Base-by-base conservation (phyloP, 306 rosid genomes). In the Gillenia trifoliata region DNA sequence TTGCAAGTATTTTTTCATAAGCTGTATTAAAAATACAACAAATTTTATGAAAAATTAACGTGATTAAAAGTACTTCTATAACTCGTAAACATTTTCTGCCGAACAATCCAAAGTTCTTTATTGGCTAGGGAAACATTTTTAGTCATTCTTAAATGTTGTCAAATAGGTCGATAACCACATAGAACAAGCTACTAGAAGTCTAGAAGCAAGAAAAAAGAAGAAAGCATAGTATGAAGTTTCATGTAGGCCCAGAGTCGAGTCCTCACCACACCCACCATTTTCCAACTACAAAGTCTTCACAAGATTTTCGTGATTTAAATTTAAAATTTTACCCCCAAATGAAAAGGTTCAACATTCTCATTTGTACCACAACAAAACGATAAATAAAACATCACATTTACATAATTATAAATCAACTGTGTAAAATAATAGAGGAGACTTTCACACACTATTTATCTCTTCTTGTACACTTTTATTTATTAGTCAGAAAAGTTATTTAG, bases 361-460 rank as follows among this genome's bases (percentile, higher is more conserved):
- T 55, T 25, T 22, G 13, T 59, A 4, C 63, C 47, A 59, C 52
- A 77, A 59, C 52, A 77, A 16, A 72, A 63, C 85, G 86, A 87
- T 83, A 78, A 77, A 87, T 83, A 78, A 77, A 83, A 77, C 75
- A 61, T 34, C 66, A 47, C 47, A 64, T 65, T 69, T 64, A 65
- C 17, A 11, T 2, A 45, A 45, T 43, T 43, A 43, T 45, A 15
- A 45, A 45, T 45, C 17, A 13, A 45, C 1, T 13, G 50, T 45
- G 4, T 13, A 45, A n/a, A n/a, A 43, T 26, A 36, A 23, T 59
- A 38, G 19, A n/a, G n/a, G 2, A 36, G 41, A 36, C 41, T 36
- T 36, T 36, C 41, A 36, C 40, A 38, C 43, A 40, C 43, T 10
- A 45, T 15, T 45, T 45, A 2, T 45, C 52, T 15, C 2, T 15